phyloP scores from a whole-genome alignment of 305 asterid species.

The Solanum hybrid region DNA sequence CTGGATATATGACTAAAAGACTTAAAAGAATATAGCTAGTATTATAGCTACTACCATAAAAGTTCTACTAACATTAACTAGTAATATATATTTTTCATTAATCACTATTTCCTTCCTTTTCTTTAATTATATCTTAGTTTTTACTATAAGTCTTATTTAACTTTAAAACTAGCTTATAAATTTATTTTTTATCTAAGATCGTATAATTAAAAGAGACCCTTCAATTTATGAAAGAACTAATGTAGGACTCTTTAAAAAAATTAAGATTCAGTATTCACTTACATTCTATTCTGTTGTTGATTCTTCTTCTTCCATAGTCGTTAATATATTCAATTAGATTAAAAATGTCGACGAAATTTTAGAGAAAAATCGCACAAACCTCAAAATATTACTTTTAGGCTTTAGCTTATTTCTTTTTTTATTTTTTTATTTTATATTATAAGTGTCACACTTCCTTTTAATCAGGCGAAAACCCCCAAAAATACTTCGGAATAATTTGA shows the following conservation, averaged over 20 bases:
- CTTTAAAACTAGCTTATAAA: too few relatives aligned
- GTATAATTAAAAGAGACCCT: neutral
- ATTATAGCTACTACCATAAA: neutral
- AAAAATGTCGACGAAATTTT: neutral
- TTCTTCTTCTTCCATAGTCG: neutral
- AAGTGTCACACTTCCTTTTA: neutral
- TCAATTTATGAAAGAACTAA: neutral
- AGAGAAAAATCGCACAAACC: neutral
- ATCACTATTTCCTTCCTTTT: neutral
- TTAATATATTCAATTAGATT: neutral
- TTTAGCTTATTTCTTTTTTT: neutral
- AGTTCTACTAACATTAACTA: too few relatives aligned
- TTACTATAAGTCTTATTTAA: neutral
- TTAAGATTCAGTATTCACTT: neutral
- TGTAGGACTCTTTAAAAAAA: neutral
- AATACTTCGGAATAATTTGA: neutral
- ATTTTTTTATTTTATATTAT: neutral
- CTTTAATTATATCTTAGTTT: neutral
- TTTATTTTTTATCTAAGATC: neutral
- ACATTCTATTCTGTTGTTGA: neutral
- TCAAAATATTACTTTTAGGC: neutral
- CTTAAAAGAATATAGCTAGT: too few relatives aligned
- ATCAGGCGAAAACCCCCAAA: neutral
- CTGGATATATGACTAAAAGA: too few relatives aligned
- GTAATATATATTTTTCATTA: neutral